A percentile compares a stretch with the other conserved stretches of the same genome.
These are phyloP conservation scores for Lithospermum erythrorhizon DNA, from an alignment of 257 asterid genomes.

Conservation along the genomic window DNA sequence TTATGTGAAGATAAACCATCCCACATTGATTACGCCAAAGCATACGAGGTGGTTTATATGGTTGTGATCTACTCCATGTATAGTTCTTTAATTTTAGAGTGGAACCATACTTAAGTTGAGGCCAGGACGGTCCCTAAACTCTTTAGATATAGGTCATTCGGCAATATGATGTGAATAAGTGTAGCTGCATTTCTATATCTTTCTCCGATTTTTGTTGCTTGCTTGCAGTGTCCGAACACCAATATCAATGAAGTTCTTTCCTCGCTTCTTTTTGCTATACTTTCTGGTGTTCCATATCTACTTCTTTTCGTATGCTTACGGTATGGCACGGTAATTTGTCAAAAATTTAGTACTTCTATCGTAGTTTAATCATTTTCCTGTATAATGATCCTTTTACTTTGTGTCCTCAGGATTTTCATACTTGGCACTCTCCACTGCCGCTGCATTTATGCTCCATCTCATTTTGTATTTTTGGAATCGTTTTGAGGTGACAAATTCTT, in stretches of 20 bases:
- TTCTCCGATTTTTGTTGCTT: slow-evolving; percentile 20
- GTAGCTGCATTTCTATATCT: slow-evolving; percentile 15
- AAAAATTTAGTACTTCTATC: neutral
- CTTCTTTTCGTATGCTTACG: slow-evolving; percentile 86
- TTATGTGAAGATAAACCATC: too few species aligned
- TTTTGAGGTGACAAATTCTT: slow-evolving; percentile 57
- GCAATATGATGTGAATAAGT: neutral
- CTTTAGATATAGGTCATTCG: neutral
- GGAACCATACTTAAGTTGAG: too few species aligned
- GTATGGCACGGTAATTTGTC: slow-evolving; percentile 27
- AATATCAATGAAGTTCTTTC: slow-evolving; percentile 97
- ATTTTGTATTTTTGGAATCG: slow-evolving; percentile 96
- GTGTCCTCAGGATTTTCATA: slow-evolving; percentile 70
- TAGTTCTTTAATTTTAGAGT: too few species aligned
- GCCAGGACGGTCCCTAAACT: too few species aligned
- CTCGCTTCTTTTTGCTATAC: slow-evolving; percentile 96
- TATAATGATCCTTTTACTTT: neutral
- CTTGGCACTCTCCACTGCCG: slow-evolving; percentile 91
- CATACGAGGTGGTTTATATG: too few species aligned
- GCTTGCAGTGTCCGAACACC: slow-evolving; percentile 97
- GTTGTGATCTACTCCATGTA: too few species aligned
- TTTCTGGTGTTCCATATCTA: slow-evolving; percentile 95
- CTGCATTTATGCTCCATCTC: slow-evolving; percentile 97
- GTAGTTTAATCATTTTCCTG: neutral
- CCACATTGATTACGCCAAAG: too few species aligned